Percentiles rank a stretch among this genome's conserved stretches.
Conservation (phyloP, 495 filamentous ascomycete species). For the Penicillium argentinense region DNA sequence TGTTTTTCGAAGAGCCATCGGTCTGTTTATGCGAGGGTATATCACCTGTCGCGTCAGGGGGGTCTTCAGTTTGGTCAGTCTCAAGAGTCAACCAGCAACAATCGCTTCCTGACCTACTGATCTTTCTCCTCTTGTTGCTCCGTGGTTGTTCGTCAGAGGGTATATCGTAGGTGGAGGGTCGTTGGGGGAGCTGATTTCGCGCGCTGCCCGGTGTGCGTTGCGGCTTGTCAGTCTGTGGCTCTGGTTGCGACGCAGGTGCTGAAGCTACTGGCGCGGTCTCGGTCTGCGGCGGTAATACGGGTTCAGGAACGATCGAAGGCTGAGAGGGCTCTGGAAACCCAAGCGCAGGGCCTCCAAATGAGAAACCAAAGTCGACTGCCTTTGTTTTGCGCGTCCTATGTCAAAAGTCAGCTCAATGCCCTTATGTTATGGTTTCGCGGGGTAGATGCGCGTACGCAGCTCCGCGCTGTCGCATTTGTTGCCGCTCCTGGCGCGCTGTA, state of each 20-base stretch:
- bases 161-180: conserved; percentile 30
- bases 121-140: conserved; percentile 24
- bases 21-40: conserved; percentile 4
- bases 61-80: conserved; percentile 17
- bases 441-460: conserved; percentile 51
- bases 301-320: conserved; percentile 19
- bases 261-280: conserved; percentile 10
- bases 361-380: conserved; percentile 52
- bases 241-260: conserved; percentile 16
- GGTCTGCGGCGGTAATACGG: conserved; percentile 17
- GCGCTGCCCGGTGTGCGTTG: conserved; percentile 24
- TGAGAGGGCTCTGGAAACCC: conserved; percentile 12
- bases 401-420: conserved; percentile 18
- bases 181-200: conserved; percentile 24
- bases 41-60: conserved; percentile 4
- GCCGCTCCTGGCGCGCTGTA: conserved; percentile 54
- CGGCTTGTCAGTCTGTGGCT: conserved; percentile 4
- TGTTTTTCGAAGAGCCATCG: background rate
- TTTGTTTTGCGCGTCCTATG: conserved; percentile 47
- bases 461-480: conserved; percentile 59
- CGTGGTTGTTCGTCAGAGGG: conserved; percentile 17
- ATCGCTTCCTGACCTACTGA: conserved; percentile 14
- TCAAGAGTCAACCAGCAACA: background rate
- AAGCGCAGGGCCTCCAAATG: conserved; percentile 34
- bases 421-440: conserved; percentile 28